These are phyloP conservation scores for Mollisiaceae sp. DNA, from an alignment of 2,329 filamentous ascomycete species.

Conservation along the genomic window DNA sequence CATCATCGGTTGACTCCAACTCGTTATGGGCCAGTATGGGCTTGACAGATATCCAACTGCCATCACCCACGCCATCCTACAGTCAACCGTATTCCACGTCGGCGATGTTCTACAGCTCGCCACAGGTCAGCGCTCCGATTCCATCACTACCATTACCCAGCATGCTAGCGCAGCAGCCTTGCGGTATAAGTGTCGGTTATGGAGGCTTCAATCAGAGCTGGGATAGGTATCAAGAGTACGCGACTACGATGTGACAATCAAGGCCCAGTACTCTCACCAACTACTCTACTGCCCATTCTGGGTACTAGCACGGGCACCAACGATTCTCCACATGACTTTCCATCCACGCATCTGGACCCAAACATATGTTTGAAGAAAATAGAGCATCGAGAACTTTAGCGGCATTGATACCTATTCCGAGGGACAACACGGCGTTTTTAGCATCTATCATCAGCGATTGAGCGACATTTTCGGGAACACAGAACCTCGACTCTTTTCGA, in stretches of 20 bases:
- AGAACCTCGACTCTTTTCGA: slow-evolving; percentile 29
- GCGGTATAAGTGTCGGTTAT: slow-evolving; percentile 78
- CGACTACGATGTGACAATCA: slow-evolving; percentile 84
- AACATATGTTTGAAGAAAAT: slow-evolving; percentile 27
- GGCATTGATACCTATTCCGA: slow-evolving; percentile 41
- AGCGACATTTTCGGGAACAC: slow-evolving; percentile 40
- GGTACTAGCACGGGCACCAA: slow-evolving; percentile 43
- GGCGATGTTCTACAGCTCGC: slow-evolving; percentile 79
- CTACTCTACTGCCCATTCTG: slow-evolving; percentile 58
- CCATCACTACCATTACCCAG: slow-evolving; percentile 82
- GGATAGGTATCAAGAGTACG: slow-evolving; percentile 84
- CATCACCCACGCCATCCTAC: slow-evolving; percentile 80
- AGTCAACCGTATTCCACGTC: slow-evolving; percentile 78
- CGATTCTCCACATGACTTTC: slow-evolving; percentile 26
- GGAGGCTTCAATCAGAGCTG: slow-evolving; percentile 74
- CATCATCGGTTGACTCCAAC: slow-evolving; percentile 72
- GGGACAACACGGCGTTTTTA: slow-evolving; percentile 37
- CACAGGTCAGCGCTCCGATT: slow-evolving; percentile 75
- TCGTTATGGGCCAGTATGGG: slow-evolving; percentile 81
- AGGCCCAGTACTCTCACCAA: slow-evolving; percentile 44
- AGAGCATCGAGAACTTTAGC: slow-evolving; percentile 39
- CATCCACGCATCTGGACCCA: slow-evolving; percentile 21
- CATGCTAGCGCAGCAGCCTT: slow-evolving; percentile 81
- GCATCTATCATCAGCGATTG: slow-evolving; percentile 41
- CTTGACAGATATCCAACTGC: slow-evolving; percentile 74